Conservation (phyloP, 2,329 filamentous ascomycete species). For the Metarhizium brunneum region DNA sequence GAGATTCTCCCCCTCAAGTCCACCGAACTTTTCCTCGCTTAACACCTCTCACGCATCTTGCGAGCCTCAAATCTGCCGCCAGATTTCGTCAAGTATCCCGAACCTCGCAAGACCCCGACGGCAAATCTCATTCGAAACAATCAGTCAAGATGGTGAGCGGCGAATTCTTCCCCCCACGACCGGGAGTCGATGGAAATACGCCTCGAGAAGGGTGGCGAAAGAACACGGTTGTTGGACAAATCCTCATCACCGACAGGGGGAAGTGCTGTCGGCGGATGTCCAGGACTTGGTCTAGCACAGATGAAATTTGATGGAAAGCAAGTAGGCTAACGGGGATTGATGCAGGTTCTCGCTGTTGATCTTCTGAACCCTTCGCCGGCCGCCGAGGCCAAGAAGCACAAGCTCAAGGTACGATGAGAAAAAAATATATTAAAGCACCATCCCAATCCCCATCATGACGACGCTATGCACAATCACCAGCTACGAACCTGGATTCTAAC, state of each 20-base stretch:
- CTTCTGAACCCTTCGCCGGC: conserved; percentile 97
- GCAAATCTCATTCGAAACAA: conserved; percentile 33
- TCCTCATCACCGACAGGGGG: conserved; percentile 8
- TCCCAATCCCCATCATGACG: conserved; percentile 9
- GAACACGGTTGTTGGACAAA: conserved; percentile 6
- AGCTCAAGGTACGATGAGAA: conserved; percentile 78
- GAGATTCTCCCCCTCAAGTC: conserved; percentile 22
- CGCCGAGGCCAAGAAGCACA: conserved; percentile 99
- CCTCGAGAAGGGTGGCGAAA: conserved; percentile 6
- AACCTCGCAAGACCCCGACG: conserved; percentile 37
- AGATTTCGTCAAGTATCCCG: conserved; percentile 43
- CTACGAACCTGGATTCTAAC: background rate
- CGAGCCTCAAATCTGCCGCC: conserved; percentile 46
- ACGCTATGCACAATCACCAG: background rate
- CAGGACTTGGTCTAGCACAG: background rate
- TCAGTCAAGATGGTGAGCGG: conserved; percentile 63
- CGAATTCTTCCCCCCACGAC: conserved; percentile 11
- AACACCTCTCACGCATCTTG: conserved; percentile 36
- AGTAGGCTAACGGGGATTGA: conserved; percentile 35
- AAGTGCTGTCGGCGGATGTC: conserved; percentile 10
- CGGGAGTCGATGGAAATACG: conserved; percentile 10
- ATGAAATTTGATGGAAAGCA: conserved; percentile 2
- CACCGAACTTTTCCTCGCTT: conserved; percentile 41
- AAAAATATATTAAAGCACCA: conserved; percentile 4
- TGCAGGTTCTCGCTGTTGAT: conserved; percentile 99